Evolutionary conservation across 345 rosid genomes (phyloP).

Genomic region (Lenwebbia sp.): DNA sequence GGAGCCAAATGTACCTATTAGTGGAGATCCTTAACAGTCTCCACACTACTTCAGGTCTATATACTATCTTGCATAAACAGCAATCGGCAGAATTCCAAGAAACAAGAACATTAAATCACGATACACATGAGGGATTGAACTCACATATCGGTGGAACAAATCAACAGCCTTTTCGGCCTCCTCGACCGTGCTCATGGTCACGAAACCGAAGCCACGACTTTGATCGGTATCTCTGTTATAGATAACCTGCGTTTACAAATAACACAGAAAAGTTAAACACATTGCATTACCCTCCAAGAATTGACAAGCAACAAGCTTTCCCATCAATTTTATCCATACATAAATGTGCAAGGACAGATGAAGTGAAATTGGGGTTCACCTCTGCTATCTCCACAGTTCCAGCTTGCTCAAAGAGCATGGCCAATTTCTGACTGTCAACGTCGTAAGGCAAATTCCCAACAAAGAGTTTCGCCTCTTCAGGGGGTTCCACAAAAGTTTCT

Average conservation of each 20-base stretch:
- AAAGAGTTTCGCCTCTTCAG: constrained; percentile 81
- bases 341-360: neutral
- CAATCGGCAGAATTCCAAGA: neutral
- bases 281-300: neutral
- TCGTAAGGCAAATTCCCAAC: constrained; percentile 85
- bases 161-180: constrained; percentile 90
- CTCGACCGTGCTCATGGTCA: constrained; percentile 84
- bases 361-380: constrained; percentile 23
- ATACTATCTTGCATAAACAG: neutral
- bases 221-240: constrained; percentile 75
- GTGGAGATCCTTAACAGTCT: neutral
- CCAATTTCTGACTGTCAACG: constrained; percentile 70
- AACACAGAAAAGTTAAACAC: neutral
- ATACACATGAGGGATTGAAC: constrained; percentile 3
- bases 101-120: neutral
- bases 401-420: constrained; percentile 79
- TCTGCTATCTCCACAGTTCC: constrained; percentile 94
- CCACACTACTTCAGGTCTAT: neutral
- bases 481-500: constrained; percentile 24
- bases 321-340: neutral
- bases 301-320: neutral
- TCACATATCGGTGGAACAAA: constrained; percentile 55
- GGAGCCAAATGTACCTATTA: neutral
- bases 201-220: constrained; percentile 98
- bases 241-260: constrained; percentile 42